These are phyloP conservation scores for Globisporangium mamillatum DNA, from an alignment of 352 stramenopile species.

Conservation along the genomic window DNA sequence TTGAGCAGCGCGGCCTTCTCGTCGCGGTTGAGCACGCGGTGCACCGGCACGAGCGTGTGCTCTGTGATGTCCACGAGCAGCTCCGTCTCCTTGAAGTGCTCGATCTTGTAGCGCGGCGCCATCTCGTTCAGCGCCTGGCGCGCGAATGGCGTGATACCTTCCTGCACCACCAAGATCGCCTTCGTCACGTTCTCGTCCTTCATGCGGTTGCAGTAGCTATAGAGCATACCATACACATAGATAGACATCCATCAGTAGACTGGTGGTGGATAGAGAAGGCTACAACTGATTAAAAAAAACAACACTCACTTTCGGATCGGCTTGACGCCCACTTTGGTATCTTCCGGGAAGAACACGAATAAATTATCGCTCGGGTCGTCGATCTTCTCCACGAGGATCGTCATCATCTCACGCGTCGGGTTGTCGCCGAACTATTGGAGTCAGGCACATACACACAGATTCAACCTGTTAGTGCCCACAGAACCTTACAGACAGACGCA, in stretches of 20 bases:
- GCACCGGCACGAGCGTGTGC: conserved; percentile 98
- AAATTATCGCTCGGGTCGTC: conserved; percentile 93
- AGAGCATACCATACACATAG: neutral
- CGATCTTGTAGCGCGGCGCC: conserved; percentile 88
- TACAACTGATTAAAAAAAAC: too few species aligned
- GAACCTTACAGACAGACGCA: neutral
- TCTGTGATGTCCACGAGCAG: conserved; percentile 99
- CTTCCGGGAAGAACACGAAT: conserved; percentile 99
- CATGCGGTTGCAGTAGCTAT: conserved; percentile 94
- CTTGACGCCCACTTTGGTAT: conserved; percentile 98
- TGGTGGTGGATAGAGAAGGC: neutral
- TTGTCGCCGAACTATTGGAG: conserved; percentile 84
- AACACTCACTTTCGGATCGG: conserved; percentile 91
- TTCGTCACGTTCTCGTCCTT: conserved; percentile 96
- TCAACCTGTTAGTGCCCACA: neutral
- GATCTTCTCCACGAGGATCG: conserved; percentile 93
- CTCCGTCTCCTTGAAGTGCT: conserved; percentile 99
- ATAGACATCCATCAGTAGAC: neutral
- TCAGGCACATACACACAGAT: neutral
- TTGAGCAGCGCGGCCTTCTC: conserved; percentile 98
- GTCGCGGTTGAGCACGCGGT: conserved; percentile 95
- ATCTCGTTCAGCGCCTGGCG: conserved; percentile 97
- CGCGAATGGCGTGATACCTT: conserved; percentile 97
- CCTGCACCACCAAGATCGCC: conserved; percentile 97
- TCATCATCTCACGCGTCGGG: conserved; percentile 94